A percentile compares a stretch with the other conserved stretches of the same genome.
phyloP scores from a whole-genome alignment of 441 rosid species.

The Populus hybrid region DNA sequence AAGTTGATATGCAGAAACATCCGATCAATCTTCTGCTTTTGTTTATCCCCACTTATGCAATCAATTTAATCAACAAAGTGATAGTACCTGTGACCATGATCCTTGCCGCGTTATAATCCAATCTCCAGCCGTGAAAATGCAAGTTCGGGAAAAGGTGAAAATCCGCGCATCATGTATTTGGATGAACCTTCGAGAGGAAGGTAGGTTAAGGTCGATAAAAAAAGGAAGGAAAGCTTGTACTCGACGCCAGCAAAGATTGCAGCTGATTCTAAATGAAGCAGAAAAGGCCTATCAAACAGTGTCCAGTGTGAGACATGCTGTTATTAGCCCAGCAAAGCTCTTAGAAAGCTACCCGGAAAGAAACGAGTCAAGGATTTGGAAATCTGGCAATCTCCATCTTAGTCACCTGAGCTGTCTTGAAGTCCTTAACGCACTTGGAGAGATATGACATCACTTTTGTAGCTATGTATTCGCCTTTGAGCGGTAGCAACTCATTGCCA shows the following conservation, averaged over 20 bases:
- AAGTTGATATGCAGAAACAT: no score
- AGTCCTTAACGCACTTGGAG: slow-evolving; percentile 38
- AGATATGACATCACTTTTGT: slow-evolving; percentile 39
- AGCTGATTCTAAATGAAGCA: background rate
- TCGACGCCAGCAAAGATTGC: background rate
- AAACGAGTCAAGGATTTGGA: slow-evolving; percentile 52
- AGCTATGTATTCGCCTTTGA: slow-evolving; percentile 36
- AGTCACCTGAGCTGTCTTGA: slow-evolving; percentile 31
- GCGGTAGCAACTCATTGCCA: no score
- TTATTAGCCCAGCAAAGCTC: background rate
- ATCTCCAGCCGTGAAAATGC: slow-evolving; percentile 59
- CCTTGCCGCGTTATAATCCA: slow-evolving; percentile 65
- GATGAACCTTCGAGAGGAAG: slow-evolving; percentile 45
- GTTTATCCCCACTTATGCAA: background rate
- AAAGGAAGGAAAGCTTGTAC: background rate
- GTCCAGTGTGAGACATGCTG: background rate
- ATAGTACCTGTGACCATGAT: slow-evolving; percentile 64
- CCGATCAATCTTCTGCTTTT: background rate
- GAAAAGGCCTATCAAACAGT: background rate
- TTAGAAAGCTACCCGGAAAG: slow-evolving; percentile 47
- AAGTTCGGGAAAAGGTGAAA: slow-evolving; percentile 53
- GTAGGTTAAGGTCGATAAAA: background rate
- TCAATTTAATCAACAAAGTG: background rate
- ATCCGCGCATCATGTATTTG: slow-evolving; percentile 56
- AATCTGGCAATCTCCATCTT: slow-evolving; percentile 40